Evolutionary conservation across 106 monocot genomes (phyloP).

Genomic region (Acanthochlamys bracteata): DNA sequence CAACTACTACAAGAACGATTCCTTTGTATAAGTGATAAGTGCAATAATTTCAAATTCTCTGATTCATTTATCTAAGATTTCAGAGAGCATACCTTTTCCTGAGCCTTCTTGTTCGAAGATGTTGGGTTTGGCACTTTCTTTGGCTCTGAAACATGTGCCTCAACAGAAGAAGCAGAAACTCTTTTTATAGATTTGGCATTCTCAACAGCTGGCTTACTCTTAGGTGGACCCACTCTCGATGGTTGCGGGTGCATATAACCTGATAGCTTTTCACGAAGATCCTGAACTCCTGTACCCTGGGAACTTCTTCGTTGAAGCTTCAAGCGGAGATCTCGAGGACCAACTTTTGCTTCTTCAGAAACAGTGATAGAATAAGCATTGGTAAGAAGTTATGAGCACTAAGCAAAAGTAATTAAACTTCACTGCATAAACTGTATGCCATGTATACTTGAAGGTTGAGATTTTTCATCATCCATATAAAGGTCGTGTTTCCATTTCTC

Average conservation of each 20-base stretch:
- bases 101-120: conserved; percentile 25
- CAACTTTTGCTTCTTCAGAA: conserved; percentile 29
- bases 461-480: conserved; percentile 35
- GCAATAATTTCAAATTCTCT: too few relatives aligned
- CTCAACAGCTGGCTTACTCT: conserved; percentile 17
- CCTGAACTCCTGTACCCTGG: conserved; percentile 40
- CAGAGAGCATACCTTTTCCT: conserved; percentile 30
- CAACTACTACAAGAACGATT: too few relatives aligned
- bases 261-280: conserved; percentile 80
- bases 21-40: too few relatives aligned
- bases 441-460: conserved; percentile 56
- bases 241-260: conserved; percentile 35
- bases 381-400: conserved; percentile 13
- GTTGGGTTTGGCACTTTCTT: conserved; percentile 20
- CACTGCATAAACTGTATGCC: background rate
- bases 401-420: conserved; percentile 4
- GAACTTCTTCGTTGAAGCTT: conserved; percentile 53
- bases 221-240: conserved; percentile 23
- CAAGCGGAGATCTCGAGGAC: conserved; percentile 45
- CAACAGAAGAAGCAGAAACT: conserved; percentile 9
- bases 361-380: conserved; percentile 12
- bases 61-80: background rate
- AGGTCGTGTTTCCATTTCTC: conserved; percentile 95
- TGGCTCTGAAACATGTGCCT: conserved; percentile 15
- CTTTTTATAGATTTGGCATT: conserved; percentile 19